Evolutionary conservation across 2,329 filamentous ascomycete species (phyloP), one percentile per base, ranked within the genome.

Genomic region (Colletotrichum lindemuthianum): DNA sequence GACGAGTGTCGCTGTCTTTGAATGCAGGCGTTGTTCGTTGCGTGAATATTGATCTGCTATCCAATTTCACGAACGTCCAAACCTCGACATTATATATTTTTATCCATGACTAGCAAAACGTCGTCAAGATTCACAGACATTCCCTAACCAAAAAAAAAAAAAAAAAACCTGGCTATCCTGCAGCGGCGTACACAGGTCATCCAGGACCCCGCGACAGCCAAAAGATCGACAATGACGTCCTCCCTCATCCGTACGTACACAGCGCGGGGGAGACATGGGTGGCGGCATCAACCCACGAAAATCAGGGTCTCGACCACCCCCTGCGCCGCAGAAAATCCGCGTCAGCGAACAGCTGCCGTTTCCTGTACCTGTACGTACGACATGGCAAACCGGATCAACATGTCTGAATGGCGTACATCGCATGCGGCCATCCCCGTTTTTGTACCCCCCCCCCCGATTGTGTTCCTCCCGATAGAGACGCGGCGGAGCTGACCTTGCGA

Each of bases 221-320:
- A 37, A 36, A 40, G 57, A 61, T 65, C 61, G 58, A 41, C 58
- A 61, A 61, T 65, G 61, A 65, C 61, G 61, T 65, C 44, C 58
- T 50, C 37, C 40, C 36, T 33, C 48, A 45, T 51, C 59, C 47
- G 47, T 47, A 39, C 59, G 39, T 60, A 44, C 7, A 37, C 39
- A n/a, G 39, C 56, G 54, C 36, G 37, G 49, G 56, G 50, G 12
- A 16, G n/a, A 41, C 59, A 56, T 37, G 59, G 43, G 32, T 24
- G 54, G 39, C 43, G 41, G 34, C 44, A 40, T 24, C 24, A 24
- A 24, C 24, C 24, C 24, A 24, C 24, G 24, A 43, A 64, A 48
- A 65, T 48, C 58, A 65, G 61, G 61, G 61, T 65, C 61, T 61
- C 44, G 40, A 50, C 15, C 24, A 34, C 55, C 54, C 54, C 52